Conservation (phyloP, 2,329 filamentous ascomycete species). For the Colletotrichum gigasporum region DNA sequence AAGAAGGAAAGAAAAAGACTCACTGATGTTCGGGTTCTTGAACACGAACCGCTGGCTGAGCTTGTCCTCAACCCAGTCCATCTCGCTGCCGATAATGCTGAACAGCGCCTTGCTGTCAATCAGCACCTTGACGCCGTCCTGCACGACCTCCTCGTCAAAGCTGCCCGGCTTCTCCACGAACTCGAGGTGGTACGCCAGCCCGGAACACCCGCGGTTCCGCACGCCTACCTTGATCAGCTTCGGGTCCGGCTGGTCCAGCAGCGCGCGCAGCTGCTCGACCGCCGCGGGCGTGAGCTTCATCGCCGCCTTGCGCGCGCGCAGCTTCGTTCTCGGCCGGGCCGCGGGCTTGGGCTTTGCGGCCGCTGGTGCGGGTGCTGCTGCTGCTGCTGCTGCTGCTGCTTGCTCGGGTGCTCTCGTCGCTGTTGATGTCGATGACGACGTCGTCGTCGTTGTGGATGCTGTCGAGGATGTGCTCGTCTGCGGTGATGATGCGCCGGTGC, state of each 20-base stretch:
- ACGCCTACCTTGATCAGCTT: constrained; percentile 96
- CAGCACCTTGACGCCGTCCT: constrained; percentile 94
- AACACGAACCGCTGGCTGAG: constrained; percentile 93
- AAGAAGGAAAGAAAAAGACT: constrained; percentile 52
- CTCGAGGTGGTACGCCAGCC: constrained; percentile 91
- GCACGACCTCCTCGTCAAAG: constrained; percentile 93
- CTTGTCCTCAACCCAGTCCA: constrained; percentile 99
- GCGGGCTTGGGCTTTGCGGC: constrained; percentile 45
- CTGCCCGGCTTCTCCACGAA: constrained; percentile 90
- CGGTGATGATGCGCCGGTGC: too few relatives aligned
- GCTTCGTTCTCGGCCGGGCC: constrained; percentile 60
- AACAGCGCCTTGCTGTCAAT: constrained; percentile 98
- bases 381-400: constrained; percentile 17
- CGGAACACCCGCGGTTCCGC: constrained; percentile 92
- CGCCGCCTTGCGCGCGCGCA: constrained; percentile 83
- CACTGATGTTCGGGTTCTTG: constrained; percentile 97
- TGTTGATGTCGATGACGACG: not conserved
- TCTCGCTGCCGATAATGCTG: constrained; percentile 98
- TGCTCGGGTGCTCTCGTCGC: constrained; percentile 7
- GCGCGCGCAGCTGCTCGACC: constrained; percentile 77
- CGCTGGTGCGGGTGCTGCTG: constrained; percentile 16
- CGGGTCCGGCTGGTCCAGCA: constrained; percentile 86
- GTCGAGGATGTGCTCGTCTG: constrained; percentile 30
- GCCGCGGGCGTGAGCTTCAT: constrained; percentile 86
- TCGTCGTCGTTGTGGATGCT: constrained; percentile 24